phyloP scores from a whole-genome alignment of 148 eudicot genomes.

The Arctostaphylos glauca region DNA sequence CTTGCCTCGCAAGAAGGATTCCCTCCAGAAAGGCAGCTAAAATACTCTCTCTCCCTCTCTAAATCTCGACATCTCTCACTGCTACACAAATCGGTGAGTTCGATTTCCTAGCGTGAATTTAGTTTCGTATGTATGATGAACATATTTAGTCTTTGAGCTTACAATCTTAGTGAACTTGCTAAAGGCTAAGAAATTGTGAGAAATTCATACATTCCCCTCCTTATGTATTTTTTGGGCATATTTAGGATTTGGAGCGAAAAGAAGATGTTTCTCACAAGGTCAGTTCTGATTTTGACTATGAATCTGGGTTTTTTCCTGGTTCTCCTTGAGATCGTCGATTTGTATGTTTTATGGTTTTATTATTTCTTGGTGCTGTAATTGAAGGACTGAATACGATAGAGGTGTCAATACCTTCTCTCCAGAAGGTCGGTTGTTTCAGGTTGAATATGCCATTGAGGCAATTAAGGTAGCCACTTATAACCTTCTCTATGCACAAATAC shows the following conservation, averaged over 20 bases:
- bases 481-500: neutral
- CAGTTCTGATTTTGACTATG: neutral
- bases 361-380: conserved; percentile 7
- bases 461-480: conserved; percentile 56
- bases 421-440: conserved; percentile 61
- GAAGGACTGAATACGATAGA: conserved; percentile 59
- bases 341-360: neutral
- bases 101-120: neutral
- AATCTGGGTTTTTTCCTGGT: conserved; percentile 15
- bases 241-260: conserved; percentile 7
- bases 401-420: conserved; percentile 63
- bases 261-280: conserved; percentile 48
- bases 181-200: neutral
- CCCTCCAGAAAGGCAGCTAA: neutral
- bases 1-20: conserved; percentile 2
- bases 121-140: neutral
- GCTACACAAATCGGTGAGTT: neutral
- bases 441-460: conserved; percentile 69
- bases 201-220: neutral
- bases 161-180: neutral
- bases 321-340: neutral
- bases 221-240: neutral
- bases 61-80: neutral
- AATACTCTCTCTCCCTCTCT: neutral
- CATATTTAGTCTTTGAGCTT: neutral